A percentile compares a stretch with the other conserved stretches of the same genome.
Evolutionary conservation across 2,329 filamentous ascomycete genomes (phyloP).

Genomic region (Alternaria metachromatica): DNA sequence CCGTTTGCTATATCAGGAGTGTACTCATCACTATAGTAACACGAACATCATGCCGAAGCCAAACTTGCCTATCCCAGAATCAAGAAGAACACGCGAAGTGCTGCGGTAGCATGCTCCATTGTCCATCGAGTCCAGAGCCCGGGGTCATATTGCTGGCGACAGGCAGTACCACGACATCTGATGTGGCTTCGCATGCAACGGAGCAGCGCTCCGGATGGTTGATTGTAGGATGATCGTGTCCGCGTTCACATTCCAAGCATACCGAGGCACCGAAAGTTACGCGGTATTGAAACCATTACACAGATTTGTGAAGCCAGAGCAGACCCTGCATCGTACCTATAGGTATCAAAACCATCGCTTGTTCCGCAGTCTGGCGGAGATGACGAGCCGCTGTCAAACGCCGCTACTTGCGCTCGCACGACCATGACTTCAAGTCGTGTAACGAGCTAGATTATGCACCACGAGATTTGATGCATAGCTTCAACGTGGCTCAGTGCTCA

Average conservation of each 20-base stretch:
- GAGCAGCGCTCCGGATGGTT: neutral
- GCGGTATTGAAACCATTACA: neutral
- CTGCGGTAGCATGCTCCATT: constrained; percentile 2
- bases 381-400: constrained; percentile 23
- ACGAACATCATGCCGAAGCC: constrained; percentile 2
- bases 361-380: constrained; percentile 6
- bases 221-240: neutral
- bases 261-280: neutral
- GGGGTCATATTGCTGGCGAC: neutral
- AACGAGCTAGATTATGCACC: constrained; percentile 46
- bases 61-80: constrained; percentile 7
- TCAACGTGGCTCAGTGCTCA: constrained; percentile 32
- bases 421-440: constrained; percentile 23
- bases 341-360: neutral
- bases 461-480: constrained; percentile 35
- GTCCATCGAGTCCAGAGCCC: neutral
- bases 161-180: neutral
- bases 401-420: constrained; percentile 20
- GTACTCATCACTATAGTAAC: constrained; percentile 12
- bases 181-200: neutral
- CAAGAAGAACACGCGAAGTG: constrained; percentile 8
- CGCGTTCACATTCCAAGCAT: neutral
- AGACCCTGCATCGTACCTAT: constrained; percentile 9
- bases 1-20: constrained; percentile 14
- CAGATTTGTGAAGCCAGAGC: neutral